Evolutionary conservation across 768 basidiomycete genomes (phyloP), one percentile per base, ranked within the genome.

Genomic region (Mycena olivaceomarginata): DNA sequence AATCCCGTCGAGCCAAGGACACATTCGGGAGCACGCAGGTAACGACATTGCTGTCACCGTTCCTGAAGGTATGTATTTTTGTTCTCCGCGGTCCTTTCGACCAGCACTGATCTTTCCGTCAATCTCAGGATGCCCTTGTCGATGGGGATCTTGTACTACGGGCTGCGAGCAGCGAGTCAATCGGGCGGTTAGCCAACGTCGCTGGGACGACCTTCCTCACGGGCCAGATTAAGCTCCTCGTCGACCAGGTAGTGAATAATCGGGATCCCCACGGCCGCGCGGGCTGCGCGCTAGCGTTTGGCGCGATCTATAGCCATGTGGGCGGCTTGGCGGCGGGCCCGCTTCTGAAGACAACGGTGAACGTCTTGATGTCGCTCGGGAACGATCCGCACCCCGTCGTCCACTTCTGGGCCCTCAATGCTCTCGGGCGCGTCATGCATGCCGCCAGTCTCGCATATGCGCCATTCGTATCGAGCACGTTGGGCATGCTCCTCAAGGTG

Each of bases 341-440:
- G 0, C 90, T 99, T 18, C 90, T 99, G 75, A 99, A 99, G 85
- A 98, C 98, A 0, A 97, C 98, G 0, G 95, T 98, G 77, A 97
- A 98, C 82, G 94, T 99, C 62, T 89, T 99, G 48, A 96, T 98
- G 93, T 98, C 98, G 0, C 91, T 99, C n/a, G 93, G 95, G 84
- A 97, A 95, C 76, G 98, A 99, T 83, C 97, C 98, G 0, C 98
- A 99, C 83, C 98, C 98, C 0, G 91, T 97, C 43, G 98, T 99
- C 8, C 98, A 99, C 84, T 98, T 95, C 82, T 98, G 95, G 93
- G 94, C 98, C 3, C 87, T 99, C 77, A 93, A 92, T 64, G 95
- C 98, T 1, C 88, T 99, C 41, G 92, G 95, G 9, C 90, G 92
- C 16, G 98, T 99, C 73, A 94, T 98, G 83, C 94, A 96, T 82